Conservation (phyloP, 768 basidiomycete species). For the Boletus patriciae region DNA sequence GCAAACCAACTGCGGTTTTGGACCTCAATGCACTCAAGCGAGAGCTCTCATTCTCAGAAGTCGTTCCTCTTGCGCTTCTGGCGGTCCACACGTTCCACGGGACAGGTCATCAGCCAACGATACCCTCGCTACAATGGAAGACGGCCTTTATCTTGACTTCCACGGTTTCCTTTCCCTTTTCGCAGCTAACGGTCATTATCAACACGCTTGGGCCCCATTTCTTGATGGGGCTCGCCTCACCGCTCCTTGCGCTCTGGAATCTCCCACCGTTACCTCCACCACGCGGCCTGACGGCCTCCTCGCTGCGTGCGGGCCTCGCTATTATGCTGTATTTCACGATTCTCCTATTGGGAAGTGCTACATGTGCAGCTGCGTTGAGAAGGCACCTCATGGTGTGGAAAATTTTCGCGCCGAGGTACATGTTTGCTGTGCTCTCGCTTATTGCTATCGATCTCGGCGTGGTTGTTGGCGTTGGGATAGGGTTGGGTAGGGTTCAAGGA, state of each 20-base stretch:
- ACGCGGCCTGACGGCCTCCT: conserved; percentile 35
- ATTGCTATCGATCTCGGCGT: conserved; percentile 67
- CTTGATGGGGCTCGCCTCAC: conserved; percentile 63
- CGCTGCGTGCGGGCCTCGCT: conserved; percentile 56
- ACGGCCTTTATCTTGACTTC: conserved; percentile 80
- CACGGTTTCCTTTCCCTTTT: conserved; percentile 67
- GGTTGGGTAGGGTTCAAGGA: conserved; percentile 20
- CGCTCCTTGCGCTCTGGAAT: conserved; percentile 83
- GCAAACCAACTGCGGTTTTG: conserved; percentile 47
- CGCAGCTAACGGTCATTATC: conserved; percentile 68
- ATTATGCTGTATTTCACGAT: conserved; percentile 68
- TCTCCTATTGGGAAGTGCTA: conserved; percentile 66
- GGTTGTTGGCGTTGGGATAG: conserved; percentile 24
- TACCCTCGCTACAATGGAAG: conserved; percentile 95
- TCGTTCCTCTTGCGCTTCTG: conserved; percentile 72
- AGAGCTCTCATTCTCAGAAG: conserved; percentile 59
- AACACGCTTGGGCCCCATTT: conserved; percentile 79
- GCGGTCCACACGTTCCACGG: conserved; percentile 76
- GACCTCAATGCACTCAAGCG: conserved; percentile 32
- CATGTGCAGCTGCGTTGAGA: conserved; percentile 71
- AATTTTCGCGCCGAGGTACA: conserved; percentile 94
- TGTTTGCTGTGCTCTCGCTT: conserved; percentile 67
- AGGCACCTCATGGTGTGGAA: conserved; percentile 99
- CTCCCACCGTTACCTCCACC: conserved; percentile 54
- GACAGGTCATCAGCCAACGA: conserved; percentile 89